A percentile compares a stretch with the other conserved stretches of the same genome.
These are phyloP conservation scores for Hirsutella rhossiliensis DNA, from an alignment of 2,329 filamentous ascomycete genomes.

Conservation along the genomic window DNA sequence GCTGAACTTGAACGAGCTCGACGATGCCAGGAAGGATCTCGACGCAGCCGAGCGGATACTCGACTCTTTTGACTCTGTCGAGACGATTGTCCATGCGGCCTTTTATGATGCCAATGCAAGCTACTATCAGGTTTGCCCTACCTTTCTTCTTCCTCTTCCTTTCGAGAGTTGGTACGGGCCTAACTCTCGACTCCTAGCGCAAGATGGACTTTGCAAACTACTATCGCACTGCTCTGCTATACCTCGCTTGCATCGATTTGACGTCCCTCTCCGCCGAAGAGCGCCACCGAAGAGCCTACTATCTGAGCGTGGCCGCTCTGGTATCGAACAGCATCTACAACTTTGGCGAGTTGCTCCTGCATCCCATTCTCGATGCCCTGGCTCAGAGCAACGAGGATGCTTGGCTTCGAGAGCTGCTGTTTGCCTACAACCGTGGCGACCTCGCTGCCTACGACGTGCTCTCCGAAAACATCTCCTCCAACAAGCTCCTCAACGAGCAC, in stretches of 20 bases:
- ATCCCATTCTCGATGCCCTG: conserved; percentile 86
- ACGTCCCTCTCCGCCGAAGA: conserved; percentile 61
- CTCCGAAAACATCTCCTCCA: conserved; percentile 67
- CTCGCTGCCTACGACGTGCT: conserved; percentile 77
- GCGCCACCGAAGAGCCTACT: conserved; percentile 74
- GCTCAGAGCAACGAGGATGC: conserved; percentile 55
- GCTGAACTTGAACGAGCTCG: conserved; percentile 64
- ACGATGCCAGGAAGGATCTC: conserved; percentile 76
- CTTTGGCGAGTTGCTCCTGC: conserved; percentile 95
- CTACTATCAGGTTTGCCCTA: conserved; percentile 62
- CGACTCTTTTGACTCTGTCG: conserved; percentile 86
- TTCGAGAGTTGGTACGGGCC: not conserved
- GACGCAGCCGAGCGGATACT: conserved; percentile 80
- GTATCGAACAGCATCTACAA: conserved; percentile 97
- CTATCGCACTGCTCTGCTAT: conserved; percentile 95
- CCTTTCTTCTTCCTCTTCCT: not conserved
- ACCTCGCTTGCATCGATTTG: conserved; percentile 90
- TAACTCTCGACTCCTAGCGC: conserved; percentile 21
- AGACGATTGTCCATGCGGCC: conserved; percentile 87
- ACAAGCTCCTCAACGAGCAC: conserved; percentile 69
- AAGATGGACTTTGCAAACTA: conserved; percentile 91
- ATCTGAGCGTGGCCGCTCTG: conserved; percentile 82
- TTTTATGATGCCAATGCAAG: conserved; percentile 94
- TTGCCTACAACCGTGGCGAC: conserved; percentile 95
- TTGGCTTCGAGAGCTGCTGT: conserved; percentile 92